These are phyloP conservation scores for Chlorella sorokiniana DNA, from an alignment of 139 green algal species.

Conservation along the genomic window DNA sequence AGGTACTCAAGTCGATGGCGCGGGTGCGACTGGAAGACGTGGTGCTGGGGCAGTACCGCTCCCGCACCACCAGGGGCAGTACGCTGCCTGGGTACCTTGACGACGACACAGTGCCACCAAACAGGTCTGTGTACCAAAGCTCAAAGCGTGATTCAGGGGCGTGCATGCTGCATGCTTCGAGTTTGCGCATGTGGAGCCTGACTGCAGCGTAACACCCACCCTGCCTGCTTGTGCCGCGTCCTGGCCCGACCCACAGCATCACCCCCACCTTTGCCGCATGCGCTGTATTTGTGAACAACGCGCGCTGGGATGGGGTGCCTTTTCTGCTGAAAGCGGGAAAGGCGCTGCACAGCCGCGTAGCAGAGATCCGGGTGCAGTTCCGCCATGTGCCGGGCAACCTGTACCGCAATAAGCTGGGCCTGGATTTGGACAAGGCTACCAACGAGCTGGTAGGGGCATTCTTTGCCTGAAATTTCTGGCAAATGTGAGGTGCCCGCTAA, in stretches of 20 bases:
- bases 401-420: constrained; percentile 79
- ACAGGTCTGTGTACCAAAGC: constrained; percentile 41
- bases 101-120: constrained; percentile 90
- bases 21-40: constrained; percentile 88
- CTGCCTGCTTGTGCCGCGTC: neutral
- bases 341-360: constrained; percentile 83
- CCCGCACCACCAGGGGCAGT: constrained; percentile 25
- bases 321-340: constrained; percentile 99
- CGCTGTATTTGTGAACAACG: constrained; percentile 96
- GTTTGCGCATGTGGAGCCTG: no score
- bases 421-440: constrained; percentile 79
- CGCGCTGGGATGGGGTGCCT: constrained; percentile 97
- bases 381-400: constrained; percentile 94
- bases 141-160: neutral
- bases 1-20: constrained; percentile 91
- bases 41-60: constrained; percentile 96
- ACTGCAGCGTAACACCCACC: neutral
- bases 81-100: constrained; percentile 91
- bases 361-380: constrained; percentile 99
- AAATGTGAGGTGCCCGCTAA: no score
- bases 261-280: constrained; percentile 95
- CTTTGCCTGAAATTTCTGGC: no score
- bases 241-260: constrained; percentile 49
- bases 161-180: no score
- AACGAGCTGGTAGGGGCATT: constrained; percentile 97